phyloP scores from a whole-genome alignment of 805 yeast genomes.

The Candida morakotiae region DNA sequence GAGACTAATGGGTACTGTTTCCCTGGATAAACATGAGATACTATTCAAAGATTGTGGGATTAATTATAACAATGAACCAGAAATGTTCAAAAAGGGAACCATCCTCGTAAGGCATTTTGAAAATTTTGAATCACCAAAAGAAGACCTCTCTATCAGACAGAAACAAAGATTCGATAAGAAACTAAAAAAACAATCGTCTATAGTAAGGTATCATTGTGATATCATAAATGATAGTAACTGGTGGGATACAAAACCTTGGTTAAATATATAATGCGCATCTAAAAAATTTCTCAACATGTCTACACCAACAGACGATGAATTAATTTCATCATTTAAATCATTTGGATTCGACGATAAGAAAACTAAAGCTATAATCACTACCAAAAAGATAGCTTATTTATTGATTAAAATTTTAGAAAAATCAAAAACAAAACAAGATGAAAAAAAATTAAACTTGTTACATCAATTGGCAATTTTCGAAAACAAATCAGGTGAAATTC shows the following conservation, averaged over 20 bases:
- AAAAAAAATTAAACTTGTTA: slow-evolving; percentile 57
- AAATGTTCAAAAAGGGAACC: slow-evolving; percentile 83
- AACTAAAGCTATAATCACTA: slow-evolving; percentile 75
- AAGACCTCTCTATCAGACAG: slow-evolving; percentile 36
- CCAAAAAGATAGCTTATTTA: slow-evolving; percentile 76
- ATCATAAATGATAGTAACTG: slow-evolving; percentile 56
- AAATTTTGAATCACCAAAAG: slow-evolving; percentile 11
- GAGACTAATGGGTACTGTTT: slow-evolving; percentile 67
- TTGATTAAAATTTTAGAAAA: slow-evolving; percentile 31
- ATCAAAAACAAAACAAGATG: slow-evolving; percentile 39
- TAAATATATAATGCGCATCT: slow-evolving; percentile 5
- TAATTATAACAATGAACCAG: slow-evolving; percentile 89
- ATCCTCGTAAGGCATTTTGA: slow-evolving; percentile 48
- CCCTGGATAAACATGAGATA: slow-evolving; percentile 86
- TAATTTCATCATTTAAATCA: slow-evolving; percentile 32
- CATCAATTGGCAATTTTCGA: slow-evolving; percentile 73
- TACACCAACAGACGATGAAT: slow-evolving; percentile 18
- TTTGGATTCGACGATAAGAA: slow-evolving; percentile 72
- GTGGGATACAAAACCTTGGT: slow-evolving; percentile 50
- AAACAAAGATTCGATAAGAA: slow-evolving; percentile 45
- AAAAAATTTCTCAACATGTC: slow-evolving; percentile 2
- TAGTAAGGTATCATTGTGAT: slow-evolving; percentile 52
- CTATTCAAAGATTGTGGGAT: slow-evolving; percentile 72
- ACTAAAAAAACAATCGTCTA: slow-evolving; percentile 41
- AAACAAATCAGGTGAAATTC: slow-evolving; percentile 49